Conservation (phyloP, 192 early-diverging fungal genomes). For the Haplosporangium gracile region DNA sequence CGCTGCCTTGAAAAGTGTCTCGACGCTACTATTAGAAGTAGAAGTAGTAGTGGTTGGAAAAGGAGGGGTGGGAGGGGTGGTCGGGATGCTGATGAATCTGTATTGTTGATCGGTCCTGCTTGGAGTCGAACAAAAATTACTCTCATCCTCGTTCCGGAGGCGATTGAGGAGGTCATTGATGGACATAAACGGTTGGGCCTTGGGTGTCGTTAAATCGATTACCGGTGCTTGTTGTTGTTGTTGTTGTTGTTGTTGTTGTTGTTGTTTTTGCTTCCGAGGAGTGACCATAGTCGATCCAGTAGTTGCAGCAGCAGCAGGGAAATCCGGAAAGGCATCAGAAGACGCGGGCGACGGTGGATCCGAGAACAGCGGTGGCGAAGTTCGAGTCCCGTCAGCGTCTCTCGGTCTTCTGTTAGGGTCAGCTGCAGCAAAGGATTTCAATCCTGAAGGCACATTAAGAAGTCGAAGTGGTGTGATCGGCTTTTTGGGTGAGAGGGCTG, state of each 20-base stretch:
- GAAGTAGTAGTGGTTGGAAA: no score
- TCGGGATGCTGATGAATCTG: no score
- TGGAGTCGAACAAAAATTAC: neutral
- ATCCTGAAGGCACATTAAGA: neutral
- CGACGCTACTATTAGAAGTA: neutral
- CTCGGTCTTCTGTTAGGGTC: neutral
- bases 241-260: no score
- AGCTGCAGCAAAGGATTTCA: neutral
- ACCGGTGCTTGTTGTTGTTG: neutral
- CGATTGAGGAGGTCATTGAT: neutral
- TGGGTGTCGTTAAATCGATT: neutral
- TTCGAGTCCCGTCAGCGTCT: neutral
- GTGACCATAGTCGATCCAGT: neutral
- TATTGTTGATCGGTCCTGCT: neutral
- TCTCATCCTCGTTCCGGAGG: neutral
- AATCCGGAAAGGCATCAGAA: neutral
- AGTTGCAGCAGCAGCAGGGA: neutral
- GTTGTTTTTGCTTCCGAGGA: neutral
- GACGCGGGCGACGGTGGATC: neutral
- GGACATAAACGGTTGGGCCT: neutral
- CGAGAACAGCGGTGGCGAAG: neutral
- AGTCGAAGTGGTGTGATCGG: neutral
- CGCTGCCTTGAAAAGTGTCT: neutral
- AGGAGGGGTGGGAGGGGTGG: no score
- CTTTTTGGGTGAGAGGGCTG: neutral